These are phyloP conservation scores for Kluyveromyces marxianus DNA, from an alignment of 1,139 yeast species.

Conservation along the genomic window DNA sequence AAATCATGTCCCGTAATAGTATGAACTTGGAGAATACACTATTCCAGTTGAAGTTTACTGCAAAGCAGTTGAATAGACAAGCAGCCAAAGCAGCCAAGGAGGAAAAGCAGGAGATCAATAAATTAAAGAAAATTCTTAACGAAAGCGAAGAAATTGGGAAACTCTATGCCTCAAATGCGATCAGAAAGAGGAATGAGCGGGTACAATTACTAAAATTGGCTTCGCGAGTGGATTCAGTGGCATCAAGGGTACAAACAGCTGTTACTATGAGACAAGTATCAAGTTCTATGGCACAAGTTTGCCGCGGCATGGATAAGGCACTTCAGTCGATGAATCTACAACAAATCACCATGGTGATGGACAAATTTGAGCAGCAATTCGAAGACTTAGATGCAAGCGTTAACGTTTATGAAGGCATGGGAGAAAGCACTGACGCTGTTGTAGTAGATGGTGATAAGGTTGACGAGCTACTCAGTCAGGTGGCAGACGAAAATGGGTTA, in stretches of 20 bases:
- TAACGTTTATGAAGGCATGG: slow-evolving; percentile 85
- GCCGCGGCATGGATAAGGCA: slow-evolving; percentile 94
- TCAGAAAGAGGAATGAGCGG: slow-evolving; percentile 83
- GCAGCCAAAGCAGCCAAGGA: slow-evolving; percentile 88
- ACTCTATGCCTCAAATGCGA: slow-evolving; percentile 92
- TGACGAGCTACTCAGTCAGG: slow-evolving; percentile 81
- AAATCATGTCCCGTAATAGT: slow-evolving; percentile 26
- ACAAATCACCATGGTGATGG: slow-evolving; percentile 89
- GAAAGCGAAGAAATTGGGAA: slow-evolving; percentile 83
- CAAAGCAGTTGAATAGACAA: slow-evolving; percentile 86
- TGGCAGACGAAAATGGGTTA: slow-evolving; percentile 96
- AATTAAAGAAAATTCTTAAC: slow-evolving; percentile 59
- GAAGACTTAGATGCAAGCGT: slow-evolving; percentile 94
- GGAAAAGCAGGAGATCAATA: slow-evolving; percentile 77
- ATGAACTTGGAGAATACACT: slow-evolving; percentile 30
- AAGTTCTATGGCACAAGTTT: slow-evolving; percentile 88
- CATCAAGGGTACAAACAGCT: slow-evolving; percentile 93
- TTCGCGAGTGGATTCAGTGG: slow-evolving; percentile 91
- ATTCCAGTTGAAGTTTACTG: slow-evolving; percentile 58
- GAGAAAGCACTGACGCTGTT: slow-evolving; percentile 81
- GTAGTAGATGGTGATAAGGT: slow-evolving; percentile 84
- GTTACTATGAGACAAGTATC: slow-evolving; percentile 95
- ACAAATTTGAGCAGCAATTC: slow-evolving; percentile 90
- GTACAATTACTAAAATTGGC: slow-evolving; percentile 75
- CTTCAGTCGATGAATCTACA: slow-evolving; percentile 94